phyloP scores from a whole-genome alignment of 805 yeast species.

The Suhomyces prunicola region DNA sequence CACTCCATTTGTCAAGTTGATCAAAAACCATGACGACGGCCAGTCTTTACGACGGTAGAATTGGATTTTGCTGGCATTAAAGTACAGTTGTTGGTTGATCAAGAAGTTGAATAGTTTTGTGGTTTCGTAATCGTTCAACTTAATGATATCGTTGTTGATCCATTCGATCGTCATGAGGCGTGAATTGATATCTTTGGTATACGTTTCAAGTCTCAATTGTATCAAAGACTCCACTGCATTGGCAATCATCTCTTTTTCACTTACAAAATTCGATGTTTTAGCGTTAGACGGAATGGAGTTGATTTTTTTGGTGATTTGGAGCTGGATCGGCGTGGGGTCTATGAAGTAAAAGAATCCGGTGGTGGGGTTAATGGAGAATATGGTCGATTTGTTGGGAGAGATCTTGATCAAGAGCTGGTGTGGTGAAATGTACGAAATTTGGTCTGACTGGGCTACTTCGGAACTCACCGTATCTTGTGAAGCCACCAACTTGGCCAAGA shows the following conservation, averaged over 20 bases:
- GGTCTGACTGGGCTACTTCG: background rate
- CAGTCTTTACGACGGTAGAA: constrained; percentile 50
- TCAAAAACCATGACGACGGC: constrained; percentile 57
- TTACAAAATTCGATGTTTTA: constrained; percentile 20
- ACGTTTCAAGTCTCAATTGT: constrained; percentile 47
- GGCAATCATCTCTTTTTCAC: constrained; percentile 30
- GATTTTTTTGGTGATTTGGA: constrained; percentile 27
- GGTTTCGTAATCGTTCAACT: constrained; percentile 47
- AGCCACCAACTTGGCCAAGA: constrained; percentile 1
- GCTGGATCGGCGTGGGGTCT: constrained; percentile 39
- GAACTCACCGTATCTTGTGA: background rate
- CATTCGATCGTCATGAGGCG: constrained; percentile 66
- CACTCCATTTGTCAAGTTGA: constrained; percentile 37
- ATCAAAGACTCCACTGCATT: constrained; percentile 36
- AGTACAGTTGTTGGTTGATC: constrained; percentile 18
- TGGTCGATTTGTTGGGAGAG: constrained; percentile 29
- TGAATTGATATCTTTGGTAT: constrained; percentile 49
- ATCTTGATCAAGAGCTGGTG: constrained; percentile 35
- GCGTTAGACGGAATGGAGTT: constrained; percentile 22
- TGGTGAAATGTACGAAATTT: constrained; percentile 19
- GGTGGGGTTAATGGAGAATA: constrained; percentile 39
- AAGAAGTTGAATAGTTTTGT: constrained; percentile 35
- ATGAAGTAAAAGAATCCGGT: constrained; percentile 40
- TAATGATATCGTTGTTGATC: constrained; percentile 57
- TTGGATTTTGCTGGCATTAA: constrained; percentile 18